Percentiles rank a stretch among this genome's conserved stretches.
phyloP scores from a whole-genome alignment of 2,329 filamentous ascomycete species.

The Aspergillus aculeatus region DNA sequence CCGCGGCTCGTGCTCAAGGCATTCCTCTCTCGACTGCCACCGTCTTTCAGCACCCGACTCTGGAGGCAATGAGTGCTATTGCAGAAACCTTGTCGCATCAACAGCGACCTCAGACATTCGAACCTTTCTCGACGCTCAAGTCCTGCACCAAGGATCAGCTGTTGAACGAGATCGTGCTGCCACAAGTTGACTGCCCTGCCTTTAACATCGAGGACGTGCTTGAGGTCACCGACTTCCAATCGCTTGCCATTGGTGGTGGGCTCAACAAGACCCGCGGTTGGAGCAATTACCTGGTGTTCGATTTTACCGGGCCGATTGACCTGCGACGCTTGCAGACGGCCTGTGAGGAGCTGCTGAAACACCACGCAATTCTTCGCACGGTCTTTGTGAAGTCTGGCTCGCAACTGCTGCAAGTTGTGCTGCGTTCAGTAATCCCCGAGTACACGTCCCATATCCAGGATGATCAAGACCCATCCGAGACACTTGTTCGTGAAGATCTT shows the following conservation, averaged over 20 bases:
- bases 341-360: slow-evolving; percentile 13
- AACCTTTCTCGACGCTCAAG: slow-evolving; percentile 10
- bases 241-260: slow-evolving; percentile 14
- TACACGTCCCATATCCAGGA: slow-evolving; percentile 9
- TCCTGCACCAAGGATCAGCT: slow-evolving; percentile 8
- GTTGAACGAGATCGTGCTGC: slow-evolving; percentile 9
- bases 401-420: slow-evolving; percentile 45
- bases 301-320: slow-evolving; percentile 16
- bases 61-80: slow-evolving; percentile 12
- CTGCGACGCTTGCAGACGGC: slow-evolving; percentile 12
- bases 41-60: slow-evolving; percentile 26
- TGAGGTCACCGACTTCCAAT: slow-evolving; percentile 15
- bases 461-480: slow-evolving; percentile 7
- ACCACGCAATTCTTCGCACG: slow-evolving; percentile 53
- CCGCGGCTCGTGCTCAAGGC: slow-evolving; percentile 10
- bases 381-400: slow-evolving; percentile 50
- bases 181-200: slow-evolving; percentile 4
- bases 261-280: slow-evolving; percentile 13
- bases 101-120: slow-evolving; percentile 9
- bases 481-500: slow-evolving; percentile 9
- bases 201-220: slow-evolving; percentile 12
- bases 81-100: slow-evolving; percentile 6
- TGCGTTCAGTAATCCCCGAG: slow-evolving; percentile 16
- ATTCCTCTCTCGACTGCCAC: slow-evolving; percentile 25
- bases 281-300: slow-evolving; percentile 17